These are phyloP conservation scores for Marchantia polymorpha DNA, from an alignment of 225 moss, liverwort and hornwort genomes.

Conservation along the genomic window DNA sequence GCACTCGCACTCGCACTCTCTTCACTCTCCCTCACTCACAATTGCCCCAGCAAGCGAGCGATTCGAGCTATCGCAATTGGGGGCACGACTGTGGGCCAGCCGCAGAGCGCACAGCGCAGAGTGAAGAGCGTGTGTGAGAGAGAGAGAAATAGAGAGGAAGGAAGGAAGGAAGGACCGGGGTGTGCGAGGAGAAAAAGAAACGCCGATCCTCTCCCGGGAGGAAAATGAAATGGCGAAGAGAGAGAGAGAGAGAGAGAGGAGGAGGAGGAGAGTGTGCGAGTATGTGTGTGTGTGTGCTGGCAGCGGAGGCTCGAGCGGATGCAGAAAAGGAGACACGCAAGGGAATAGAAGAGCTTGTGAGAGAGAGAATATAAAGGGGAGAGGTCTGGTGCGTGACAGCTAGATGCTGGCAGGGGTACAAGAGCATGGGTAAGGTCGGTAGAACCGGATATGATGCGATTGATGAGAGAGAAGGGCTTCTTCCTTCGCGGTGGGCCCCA, in stretches of 20 bases:
- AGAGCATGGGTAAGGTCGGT: slow-evolving; percentile 11
- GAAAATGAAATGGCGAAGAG: neutral
- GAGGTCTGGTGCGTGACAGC: slow-evolving; percentile 22
- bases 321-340: slow-evolving; percentile 12
- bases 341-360: slow-evolving; percentile 24
- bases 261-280: neutral
- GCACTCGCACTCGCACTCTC: neutral
- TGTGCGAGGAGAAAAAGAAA: neutral
- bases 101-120: neutral
- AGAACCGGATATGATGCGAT: slow-evolving; percentile 23
- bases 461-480: neutral
- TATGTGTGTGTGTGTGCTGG: neutral
- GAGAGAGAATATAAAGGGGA: slow-evolving; percentile 27
- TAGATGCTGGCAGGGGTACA: slow-evolving; percentile 8
- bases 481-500: slow-evolving; percentile 4
- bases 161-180: neutral
- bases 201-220: neutral
- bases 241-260: neutral
- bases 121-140: too few species aligned
- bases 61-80: neutral
- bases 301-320: neutral
- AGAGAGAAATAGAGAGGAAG: neutral
- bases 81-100: too few species aligned
- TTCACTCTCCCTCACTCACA: neutral
- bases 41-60: neutral